Base-by-base conservation (phyloP, 768 basidiomycete species). In the Boletus pseudopeckii region DNA sequence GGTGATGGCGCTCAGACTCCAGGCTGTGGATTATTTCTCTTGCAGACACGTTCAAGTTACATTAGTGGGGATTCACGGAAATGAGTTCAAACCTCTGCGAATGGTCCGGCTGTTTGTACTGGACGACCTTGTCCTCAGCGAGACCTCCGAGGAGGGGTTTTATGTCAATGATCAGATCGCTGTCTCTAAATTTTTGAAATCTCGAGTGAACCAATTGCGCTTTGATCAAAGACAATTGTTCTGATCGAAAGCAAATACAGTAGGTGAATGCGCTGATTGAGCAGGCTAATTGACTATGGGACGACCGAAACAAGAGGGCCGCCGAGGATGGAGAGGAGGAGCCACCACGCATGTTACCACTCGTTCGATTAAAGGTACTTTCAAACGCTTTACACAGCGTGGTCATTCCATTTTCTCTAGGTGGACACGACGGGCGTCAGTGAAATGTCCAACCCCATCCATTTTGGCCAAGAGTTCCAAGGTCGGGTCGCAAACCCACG, bases 91-190 rank as follows among this genome's bases (percentile, higher is more conserved):
- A 38, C 85, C 90, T 3, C 75, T 99, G 46, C 86, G 91, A 26
- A 96, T 90, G 7, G 94, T 98, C 38, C 83, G 97, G 7, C 97
- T 97, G 2, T 98, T 98, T 65, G 88, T 97, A 32, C 79, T 96
- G 50, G 89, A 92, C 55, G 88, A 92, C 52, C 69, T 98, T 22
- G 70, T 80, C 13, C 75, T 99, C 14, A 73, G 74, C n/a, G 89
- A 91, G 30, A 84, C 78, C 1, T 86, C 90, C 0, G 91, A 92
- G 45, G 83, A 88, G 51, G 43, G 82, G 79, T 0, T 76, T 93
- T 39, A 93, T 56, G 71, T 95, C 39, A 80, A 79, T 17, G 91
- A 94, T 64, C 87, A 90, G 67, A 86, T 91, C 60, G 85, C 82
- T 45, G 89, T 98, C 28, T 82, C 83, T 15, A 90, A 90, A 63